Evolutionary conservation across 768 basidiomycete genomes (phyloP), one percentile per base, ranked within the genome.

Genomic region (Suillus brevipes): DNA sequence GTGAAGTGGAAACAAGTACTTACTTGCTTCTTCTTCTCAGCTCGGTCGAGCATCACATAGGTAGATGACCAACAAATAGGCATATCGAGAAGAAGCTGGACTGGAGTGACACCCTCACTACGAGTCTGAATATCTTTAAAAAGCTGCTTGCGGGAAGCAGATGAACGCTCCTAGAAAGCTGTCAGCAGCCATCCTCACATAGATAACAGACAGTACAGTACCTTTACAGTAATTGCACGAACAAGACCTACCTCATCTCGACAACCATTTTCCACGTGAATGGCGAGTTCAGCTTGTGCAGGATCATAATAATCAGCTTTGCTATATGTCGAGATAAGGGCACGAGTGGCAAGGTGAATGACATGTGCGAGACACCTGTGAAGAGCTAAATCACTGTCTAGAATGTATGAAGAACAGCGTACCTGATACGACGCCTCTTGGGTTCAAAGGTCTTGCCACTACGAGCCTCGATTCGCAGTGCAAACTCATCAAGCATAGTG

Each of bases 401-500:
- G n/a, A n/a, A n/a, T n/a, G n/a, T n/a, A n/a, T n/a, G n/a, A n/a
- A n/a, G n/a, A n/a, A n/a, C n/a, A n/a, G n/a, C n/a, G n/a, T n/a
- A n/a, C n/a, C n/a, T 23, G 16, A 72, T 67, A 8, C 47, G 62
- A 1, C 36, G 37, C 25, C 65, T n/a, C 13, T 45, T 20, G 10
- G 36, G 45, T 49, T 4, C 64, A 42, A 1, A n/a, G 8, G 28
- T 0, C n/a, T n/a, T n/a, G n/a, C n/a, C n/a, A n/a, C n/a, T n/a
- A n/a, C n/a, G n/a, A n/a, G n/a, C n/a, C n/a, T n/a, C n/a, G n/a
- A n/a, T n/a, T n/a, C n/a, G n/a, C n/a, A n/a, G n/a, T n/a, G 63
- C 69, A 62, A 81, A 72, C n/a, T 73, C 66, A 1, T 42, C 34
- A 53, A 80, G 63, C 78, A 79, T 80, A 0, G 80, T 80, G 31